A percentile compares a stretch with the other conserved stretches of the same genome.
phyloP scores from a whole-genome alignment of 2,329 filamentous ascomycete genomes.

The Aspergillus unguis region DNA sequence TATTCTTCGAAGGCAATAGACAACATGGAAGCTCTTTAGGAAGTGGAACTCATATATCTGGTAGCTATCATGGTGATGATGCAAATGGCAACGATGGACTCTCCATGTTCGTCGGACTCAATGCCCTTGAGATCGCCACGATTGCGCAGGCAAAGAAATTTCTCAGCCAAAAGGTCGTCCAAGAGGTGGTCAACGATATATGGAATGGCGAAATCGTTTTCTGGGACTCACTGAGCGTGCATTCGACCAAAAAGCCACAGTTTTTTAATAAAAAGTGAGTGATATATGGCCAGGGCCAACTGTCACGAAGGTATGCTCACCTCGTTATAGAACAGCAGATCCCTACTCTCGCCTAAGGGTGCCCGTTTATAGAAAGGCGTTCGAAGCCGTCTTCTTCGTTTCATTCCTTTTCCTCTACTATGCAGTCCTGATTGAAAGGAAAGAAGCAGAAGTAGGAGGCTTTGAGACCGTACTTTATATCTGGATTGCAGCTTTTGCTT shows the following conservation, averaged over 20 bases:
- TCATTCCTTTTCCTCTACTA: constrained; percentile 79
- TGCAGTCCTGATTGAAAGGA: constrained; percentile 72
- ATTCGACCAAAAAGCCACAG: constrained; percentile 70
- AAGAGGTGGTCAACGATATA: constrained; percentile 78
- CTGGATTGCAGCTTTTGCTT: constrained; percentile 83
- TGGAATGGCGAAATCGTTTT: constrained; percentile 86
- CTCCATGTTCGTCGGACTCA: constrained; percentile 71
- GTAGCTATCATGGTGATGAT: constrained; percentile 38
- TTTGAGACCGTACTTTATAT: constrained; percentile 73
- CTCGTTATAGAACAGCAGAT: constrained; percentile 54
- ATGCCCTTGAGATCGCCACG: constrained; percentile 81
- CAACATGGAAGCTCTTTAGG: constrained; percentile 32
- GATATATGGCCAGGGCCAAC: background rate
- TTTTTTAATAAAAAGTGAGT: constrained; percentile 63
- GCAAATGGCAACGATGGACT: constrained; percentile 60
- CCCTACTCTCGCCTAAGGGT: constrained; percentile 74
- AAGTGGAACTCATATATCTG: constrained; percentile 47
- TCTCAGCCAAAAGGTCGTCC: constrained; percentile 73
- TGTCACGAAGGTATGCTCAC: constrained; percentile 13
- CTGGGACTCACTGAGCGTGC: constrained; percentile 73
- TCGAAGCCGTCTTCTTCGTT: constrained; percentile 77
- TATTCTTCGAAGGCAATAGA: constrained; percentile 37
- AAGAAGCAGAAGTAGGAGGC: constrained; percentile 62
- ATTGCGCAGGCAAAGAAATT: constrained; percentile 81
- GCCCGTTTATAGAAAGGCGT: constrained; percentile 78